These are phyloP conservation scores for Elasticomyces elasticus DNA, from an alignment of 495 filamentous ascomycete species.

Conservation along the genomic window DNA sequence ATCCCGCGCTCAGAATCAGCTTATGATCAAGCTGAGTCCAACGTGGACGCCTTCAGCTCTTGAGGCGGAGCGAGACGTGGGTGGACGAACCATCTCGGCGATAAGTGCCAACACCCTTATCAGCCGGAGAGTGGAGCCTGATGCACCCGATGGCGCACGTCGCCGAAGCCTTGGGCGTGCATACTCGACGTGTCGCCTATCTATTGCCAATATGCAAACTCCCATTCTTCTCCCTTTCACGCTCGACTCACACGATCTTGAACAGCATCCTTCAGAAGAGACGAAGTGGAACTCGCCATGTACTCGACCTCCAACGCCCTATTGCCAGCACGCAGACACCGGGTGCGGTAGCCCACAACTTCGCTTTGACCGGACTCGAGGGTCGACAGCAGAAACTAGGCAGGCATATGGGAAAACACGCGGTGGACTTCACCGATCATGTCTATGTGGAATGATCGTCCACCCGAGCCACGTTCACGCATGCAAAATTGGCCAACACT, in stretches of 20 bases:
- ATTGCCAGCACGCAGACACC: neutral
- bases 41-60: neutral
- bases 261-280: neutral
- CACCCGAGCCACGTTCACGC: constrained; percentile 15
- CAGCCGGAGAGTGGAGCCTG: neutral
- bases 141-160: neutral
- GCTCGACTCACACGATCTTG: neutral
- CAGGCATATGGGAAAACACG: too few species aligned
- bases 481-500: constrained; percentile 33
- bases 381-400: too few species aligned
- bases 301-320: neutral
- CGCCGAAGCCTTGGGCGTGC: neutral
- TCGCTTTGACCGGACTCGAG: too few species aligned
- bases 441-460: neutral
- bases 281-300: neutral
- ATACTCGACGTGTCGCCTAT: too few species aligned
- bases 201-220: neutral
- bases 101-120: neutral
- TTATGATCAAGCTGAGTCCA: too few species aligned
- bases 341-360: neutral
- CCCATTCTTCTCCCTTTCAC: neutral
- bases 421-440: neutral
- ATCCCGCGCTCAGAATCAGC: too few species aligned
- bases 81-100: neutral
- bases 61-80: neutral